Base-by-base conservation (phyloP, 2,329 filamentous ascomycete genomes). In the Arthrobotrys iridis region DNA sequence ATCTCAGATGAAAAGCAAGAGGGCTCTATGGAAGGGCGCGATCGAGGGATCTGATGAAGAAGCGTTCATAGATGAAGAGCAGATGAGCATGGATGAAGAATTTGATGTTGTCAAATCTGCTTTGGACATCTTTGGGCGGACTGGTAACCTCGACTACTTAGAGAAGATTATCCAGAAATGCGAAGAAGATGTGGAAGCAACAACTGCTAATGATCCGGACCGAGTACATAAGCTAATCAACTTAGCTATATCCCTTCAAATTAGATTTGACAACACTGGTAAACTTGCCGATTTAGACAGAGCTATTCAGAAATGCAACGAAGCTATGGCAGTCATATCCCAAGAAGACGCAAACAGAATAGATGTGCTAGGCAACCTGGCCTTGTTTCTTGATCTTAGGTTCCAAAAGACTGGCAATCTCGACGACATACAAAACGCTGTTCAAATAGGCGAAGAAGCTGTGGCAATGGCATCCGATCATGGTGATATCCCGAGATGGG, bases 281-380 rank as follows among this genome's bases (percentile, higher is more conserved):
- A 43, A 22, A n/a, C 40, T 63, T 10, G 33, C 24, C 28, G 74
- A 77, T 40, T 62, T 74, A 13, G 20, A 77, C 13, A 28, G 48
- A 35, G 74, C 68, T 33, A 68, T 77, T 37, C 24, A 30, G 48
- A 24, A 24, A 13, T 2, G 3, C 15, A 41, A 75, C n/a, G 43
- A 52, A 26, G 74, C 62, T 20, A 30, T 45, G 13, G 52, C n/a
- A 26, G 35, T 20, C 6, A 46, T 13, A 28, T 18, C 64, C 45
- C 24, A 24, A n/a, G 52, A 40, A n/a, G 18, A 60, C 11, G 24
- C 55, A 45, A 41, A 30, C 22, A 30, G 13, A 52, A 22, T n/a
- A 24, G 24, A n/a, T 22, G 22, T 52, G 24, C n/a, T 24, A 33
- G 24, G 26, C 15, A 22, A 11, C 40, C 11, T 43, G n/a, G 40